These are phyloP conservation scores for Begonia loranthoides DNA, from an alignment of 306 rosid species.

Conservation along the genomic window DNA sequence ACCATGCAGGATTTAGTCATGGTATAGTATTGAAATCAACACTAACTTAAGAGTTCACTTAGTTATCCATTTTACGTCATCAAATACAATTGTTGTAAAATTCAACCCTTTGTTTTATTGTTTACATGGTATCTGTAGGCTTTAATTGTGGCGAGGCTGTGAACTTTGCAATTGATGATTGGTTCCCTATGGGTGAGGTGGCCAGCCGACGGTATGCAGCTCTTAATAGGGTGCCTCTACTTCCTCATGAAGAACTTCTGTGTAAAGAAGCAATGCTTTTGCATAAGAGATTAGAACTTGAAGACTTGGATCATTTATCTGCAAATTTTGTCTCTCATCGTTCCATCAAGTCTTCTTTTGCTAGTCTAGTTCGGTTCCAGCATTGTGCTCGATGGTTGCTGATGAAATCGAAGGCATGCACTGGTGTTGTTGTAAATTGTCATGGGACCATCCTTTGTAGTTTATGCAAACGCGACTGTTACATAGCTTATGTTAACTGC, in stretches of 20 bases:
- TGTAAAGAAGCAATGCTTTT: slow-evolving; percentile 94
- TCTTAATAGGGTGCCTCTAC: slow-evolving; percentile 76
- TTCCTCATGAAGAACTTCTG: slow-evolving; percentile 90
- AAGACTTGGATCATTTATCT: slow-evolving; percentile 46
- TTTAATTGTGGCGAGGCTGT: slow-evolving; percentile 99
- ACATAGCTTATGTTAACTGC: slow-evolving; percentile 60
- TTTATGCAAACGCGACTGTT: slow-evolving; percentile 88
- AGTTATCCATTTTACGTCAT: too few species aligned
- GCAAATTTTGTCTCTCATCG: slow-evolving; percentile 34
- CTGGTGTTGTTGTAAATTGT: slow-evolving; percentile 33
- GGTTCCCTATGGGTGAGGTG: slow-evolving; percentile 89
- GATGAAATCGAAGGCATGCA: slow-evolving; percentile 50
- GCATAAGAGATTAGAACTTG: slow-evolving; percentile 42
- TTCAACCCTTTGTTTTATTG: too few species aligned
- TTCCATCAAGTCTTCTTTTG: slow-evolving; percentile 48
- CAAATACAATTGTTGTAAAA: too few species aligned
- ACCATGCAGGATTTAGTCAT: slow-evolving; percentile 96
- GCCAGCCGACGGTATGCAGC: slow-evolving; percentile 81
- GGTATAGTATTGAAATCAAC: slow-evolving; percentile 26
- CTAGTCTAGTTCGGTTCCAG: slow-evolving; percentile 70
- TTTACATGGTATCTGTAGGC: slow-evolving; percentile 33
- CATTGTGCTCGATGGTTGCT: slow-evolving; percentile 80
- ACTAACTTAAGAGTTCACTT: too few species aligned
- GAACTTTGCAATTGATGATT: slow-evolving; percentile 87
- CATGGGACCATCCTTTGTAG: slow-evolving; percentile 72